A percentile compares a stretch with the other conserved stretches of the same genome.
Evolutionary conservation across 805 yeast species (phyloP).

Genomic region (Myxozyma nipponensis): DNA sequence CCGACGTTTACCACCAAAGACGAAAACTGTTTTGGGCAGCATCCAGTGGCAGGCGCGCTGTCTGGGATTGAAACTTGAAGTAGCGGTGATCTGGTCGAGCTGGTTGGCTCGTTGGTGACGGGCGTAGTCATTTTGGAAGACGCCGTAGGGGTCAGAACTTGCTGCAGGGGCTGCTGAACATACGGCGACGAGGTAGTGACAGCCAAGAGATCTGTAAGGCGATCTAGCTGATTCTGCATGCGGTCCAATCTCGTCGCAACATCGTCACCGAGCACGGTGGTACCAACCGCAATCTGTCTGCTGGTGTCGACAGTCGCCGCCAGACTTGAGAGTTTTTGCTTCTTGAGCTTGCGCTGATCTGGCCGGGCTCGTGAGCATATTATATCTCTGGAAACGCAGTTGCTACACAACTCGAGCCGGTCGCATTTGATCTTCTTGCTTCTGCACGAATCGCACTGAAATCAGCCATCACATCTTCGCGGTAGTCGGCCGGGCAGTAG

Average conservation of each 20-base stretch:
- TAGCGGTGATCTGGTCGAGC: not conserved
- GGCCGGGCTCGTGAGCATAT: constrained; percentile 12
- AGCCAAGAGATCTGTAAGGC: constrained; percentile 1
- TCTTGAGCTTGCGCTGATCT: constrained; percentile 17
- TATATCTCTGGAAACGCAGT: constrained; percentile 3
- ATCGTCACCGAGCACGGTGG: too few species aligned
- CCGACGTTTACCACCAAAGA: constrained; percentile 10
- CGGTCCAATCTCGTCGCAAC: constrained; percentile 8
- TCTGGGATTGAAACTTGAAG: not conserved
- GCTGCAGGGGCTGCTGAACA: not conserved
- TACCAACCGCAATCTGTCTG: too few species aligned
- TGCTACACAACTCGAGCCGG: constrained; percentile 8
- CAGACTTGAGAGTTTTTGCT: not conserved
- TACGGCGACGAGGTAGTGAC: not conserved
- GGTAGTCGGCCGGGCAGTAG: too few species aligned
- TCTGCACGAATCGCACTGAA: constrained; percentile 22
- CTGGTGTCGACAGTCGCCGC: not conserved
- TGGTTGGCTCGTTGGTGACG: not conserved
- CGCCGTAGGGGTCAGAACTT: too few species aligned
- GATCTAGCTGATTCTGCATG: constrained; percentile 20
- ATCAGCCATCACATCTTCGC: too few species aligned
- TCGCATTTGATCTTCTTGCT: constrained; percentile 21
- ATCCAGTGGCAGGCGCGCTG: not conserved
- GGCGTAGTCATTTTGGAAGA: not conserved
- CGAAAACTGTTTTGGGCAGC: not conserved